A percentile compares a stretch with the other conserved stretches of the same genome.
These are phyloP conservation scores for Parafenestella ontariensis DNA, from an alignment of 2,329 filamentous ascomycete genomes.

Conservation along the genomic window DNA sequence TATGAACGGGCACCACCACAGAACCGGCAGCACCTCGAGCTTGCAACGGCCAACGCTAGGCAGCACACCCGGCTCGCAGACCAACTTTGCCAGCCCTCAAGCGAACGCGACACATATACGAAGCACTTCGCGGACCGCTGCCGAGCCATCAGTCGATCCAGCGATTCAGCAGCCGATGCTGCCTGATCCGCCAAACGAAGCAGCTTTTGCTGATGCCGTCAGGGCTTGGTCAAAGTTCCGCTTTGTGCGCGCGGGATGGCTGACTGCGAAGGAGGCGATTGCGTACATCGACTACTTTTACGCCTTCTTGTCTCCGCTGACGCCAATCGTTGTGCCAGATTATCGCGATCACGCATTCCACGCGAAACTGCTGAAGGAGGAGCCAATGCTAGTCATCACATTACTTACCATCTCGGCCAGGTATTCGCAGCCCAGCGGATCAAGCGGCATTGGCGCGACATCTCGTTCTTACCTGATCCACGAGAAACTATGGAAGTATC, in stretches of 20 bases:
- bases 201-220: constrained; percentile 67
- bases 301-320: constrained; percentile 86
- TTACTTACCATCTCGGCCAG: constrained; percentile 90
- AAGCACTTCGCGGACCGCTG: constrained; percentile 29
- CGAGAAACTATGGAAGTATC: constrained; percentile 92
- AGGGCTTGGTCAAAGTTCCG: constrained; percentile 90
- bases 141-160: constrained; percentile 41
- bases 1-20: constrained; percentile 55
- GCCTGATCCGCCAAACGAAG: constrained; percentile 44
- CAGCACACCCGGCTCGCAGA: constrained; percentile 47
- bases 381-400: constrained; percentile 91
- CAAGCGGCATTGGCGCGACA: constrained; percentile 68
- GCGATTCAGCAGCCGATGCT: constrained; percentile 35
- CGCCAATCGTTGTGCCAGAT: constrained; percentile 90
- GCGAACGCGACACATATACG: constrained; percentile 30
- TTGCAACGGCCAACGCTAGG: constrained; percentile 43
- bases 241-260: constrained; percentile 97
- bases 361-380: constrained; percentile 79
- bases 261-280: constrained; percentile 91
- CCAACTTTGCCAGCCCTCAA: constrained; percentile 45
- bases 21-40: constrained; percentile 54
- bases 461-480: constrained; percentile 92
- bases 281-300: constrained; percentile 97
- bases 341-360: constrained; percentile 85
- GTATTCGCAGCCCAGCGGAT: constrained; percentile 79